A percentile compares a stretch with the other conserved stretches of the same genome.
Evolutionary conservation across 768 basidiomycete species (phyloP).

Genomic region (Kwoniella pini): DNA sequence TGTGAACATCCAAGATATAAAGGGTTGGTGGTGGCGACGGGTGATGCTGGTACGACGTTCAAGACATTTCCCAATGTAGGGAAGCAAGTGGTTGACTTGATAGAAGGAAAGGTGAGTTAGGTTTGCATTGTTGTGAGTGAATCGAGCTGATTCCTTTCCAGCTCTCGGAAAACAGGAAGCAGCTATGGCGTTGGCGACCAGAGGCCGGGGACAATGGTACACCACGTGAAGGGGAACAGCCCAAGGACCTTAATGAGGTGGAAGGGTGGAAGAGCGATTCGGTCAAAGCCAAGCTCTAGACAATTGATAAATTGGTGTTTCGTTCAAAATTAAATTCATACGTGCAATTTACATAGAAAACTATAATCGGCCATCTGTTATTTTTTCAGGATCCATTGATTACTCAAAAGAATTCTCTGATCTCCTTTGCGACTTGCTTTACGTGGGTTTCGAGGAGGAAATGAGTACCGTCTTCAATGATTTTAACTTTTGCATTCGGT

Average conservation of each 20-base stretch:
- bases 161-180: constrained; percentile 22
- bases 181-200: constrained; percentile 29
- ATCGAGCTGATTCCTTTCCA: constrained; percentile 3
- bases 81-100: constrained; percentile 39
- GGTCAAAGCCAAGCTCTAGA: not conserved
- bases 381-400: not conserved
- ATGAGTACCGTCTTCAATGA: constrained; percentile 59
- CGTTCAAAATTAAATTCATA: not conserved
- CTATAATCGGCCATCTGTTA: no score
- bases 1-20: constrained; percentile 42
- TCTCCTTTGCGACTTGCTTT: constrained; percentile 54
- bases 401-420: constrained; percentile 52
- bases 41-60: constrained; percentile 46
- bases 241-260: constrained; percentile 34
- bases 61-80: constrained; percentile 47
- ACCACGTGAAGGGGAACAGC: constrained; percentile 21
- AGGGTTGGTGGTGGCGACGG: constrained; percentile 43
- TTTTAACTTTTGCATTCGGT: constrained; percentile 54
- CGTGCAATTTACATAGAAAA: not conserved
- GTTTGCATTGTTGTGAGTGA: not conserved
- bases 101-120: constrained; percentile 44
- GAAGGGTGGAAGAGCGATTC: constrained; percentile 34
- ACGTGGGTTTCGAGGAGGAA: constrained; percentile 59
- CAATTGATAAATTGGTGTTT: no score
- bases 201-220: constrained; percentile 16